Base-by-base conservation (phyloP, 495 filamentous ascomycete genomes). In the Neurospora terricola region DNA sequence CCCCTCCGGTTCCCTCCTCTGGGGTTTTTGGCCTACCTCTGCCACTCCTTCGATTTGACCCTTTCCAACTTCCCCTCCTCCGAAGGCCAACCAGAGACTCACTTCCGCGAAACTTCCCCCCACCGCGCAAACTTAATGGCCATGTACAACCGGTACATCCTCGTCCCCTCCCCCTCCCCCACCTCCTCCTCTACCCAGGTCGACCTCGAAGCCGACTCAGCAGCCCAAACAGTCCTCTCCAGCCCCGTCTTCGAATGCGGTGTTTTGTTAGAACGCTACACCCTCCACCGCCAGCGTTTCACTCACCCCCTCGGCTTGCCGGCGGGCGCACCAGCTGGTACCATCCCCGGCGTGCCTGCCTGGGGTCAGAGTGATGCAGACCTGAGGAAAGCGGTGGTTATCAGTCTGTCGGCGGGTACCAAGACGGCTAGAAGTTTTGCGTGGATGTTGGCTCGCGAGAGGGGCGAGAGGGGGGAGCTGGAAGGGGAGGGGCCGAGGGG, bases 91-190 rank as follows among this genome's bases (percentile, higher is more conserved):
- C 72, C 72, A 23, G 68, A 3, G 2, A 43, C 68, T 0, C 42
- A 70, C 69, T 73, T 38, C 38, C 10, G n/a, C 14, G 72, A 73
- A 23, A 23, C 7, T 2, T 70, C 68, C 1, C 68, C 10, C n/a
- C 72, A 73, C 0, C 30, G 72, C 0, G 21, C 12, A 4, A 3
- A 9, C 9, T 18, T 73, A 3, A 54, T 73, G 40, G 38, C n/a
- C 6, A 69, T 73, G 18, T 73, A 73, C n/a, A 73, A 73, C 40
- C 68, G 68, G 38, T 73, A 73, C 42, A 21, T 59, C 6, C 16
- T 36, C 3, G n/a, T 5, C 23, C 18, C 21, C 21, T 0, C 16
- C 7, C 4, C 34, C 34, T 34, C 34, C 3, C 34, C 2, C 0
- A 34, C 34, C 34, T 3, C 34, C 34, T 36, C 34, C 34, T 5